These are phyloP conservation scores for Kluyveromyces wickerhamii DNA, from an alignment of 805 yeast genomes.

Conservation along the genomic window DNA sequence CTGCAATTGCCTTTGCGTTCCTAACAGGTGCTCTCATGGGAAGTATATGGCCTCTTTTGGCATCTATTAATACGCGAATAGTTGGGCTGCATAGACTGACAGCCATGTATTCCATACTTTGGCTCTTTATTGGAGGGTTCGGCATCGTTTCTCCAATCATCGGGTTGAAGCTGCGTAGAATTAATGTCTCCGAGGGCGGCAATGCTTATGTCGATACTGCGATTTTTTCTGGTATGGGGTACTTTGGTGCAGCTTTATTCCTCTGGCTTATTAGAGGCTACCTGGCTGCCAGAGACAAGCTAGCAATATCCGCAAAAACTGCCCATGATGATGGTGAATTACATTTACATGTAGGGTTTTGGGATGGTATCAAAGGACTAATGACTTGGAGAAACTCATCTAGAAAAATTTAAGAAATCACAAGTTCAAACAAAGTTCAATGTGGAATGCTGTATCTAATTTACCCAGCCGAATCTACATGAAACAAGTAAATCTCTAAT, in stretches of 20 bases:
- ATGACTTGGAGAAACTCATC: constrained; percentile 7
- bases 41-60: constrained; percentile 46
- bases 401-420: constrained; percentile 6
- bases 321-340: constrained; percentile 25
- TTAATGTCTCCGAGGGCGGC: constrained; percentile 22
- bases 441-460: too few relatives aligned
- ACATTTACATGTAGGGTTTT: constrained; percentile 12
- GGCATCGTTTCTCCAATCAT: constrained; percentile 54
- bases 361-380: constrained; percentile 6
- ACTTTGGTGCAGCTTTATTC: constrained; percentile 37
- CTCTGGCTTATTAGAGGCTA: constrained; percentile 46
- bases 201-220: constrained; percentile 45
- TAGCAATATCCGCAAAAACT: constrained; percentile 19
- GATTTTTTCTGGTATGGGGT: constrained; percentile 52
- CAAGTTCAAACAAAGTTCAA: too few relatives aligned
- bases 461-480: too few relatives aligned
- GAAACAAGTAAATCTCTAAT: too few relatives aligned
- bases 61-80: constrained; percentile 44
- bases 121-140: constrained; percentile 43
- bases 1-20: constrained; percentile 44
- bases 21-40: constrained; percentile 55
- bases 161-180: constrained; percentile 44
- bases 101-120: constrained; percentile 42
- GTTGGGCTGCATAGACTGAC: constrained; percentile 48
- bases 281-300: constrained; percentile 41